These are phyloP conservation scores for Erysimum cheiri DNA, from an alignment of 441 rosid species.

Conservation along the genomic window DNA sequence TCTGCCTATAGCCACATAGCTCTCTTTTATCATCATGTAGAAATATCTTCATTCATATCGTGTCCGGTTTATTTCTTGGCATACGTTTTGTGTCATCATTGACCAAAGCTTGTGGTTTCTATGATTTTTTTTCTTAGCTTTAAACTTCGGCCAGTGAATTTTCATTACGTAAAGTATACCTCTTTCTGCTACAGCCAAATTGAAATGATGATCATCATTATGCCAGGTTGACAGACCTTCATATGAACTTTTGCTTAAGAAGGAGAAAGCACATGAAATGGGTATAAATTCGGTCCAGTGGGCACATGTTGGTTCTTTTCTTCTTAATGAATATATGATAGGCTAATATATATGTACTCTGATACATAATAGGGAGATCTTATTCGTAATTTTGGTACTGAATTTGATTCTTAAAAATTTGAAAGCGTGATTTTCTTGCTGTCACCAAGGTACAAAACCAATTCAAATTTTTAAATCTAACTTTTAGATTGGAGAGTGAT, in stretches of 20 bases:
- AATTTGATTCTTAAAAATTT: neutral
- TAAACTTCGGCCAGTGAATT: neutral
- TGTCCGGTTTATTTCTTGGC: neutral
- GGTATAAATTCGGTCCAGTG: constrained; percentile 69
- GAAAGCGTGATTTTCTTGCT: neutral
- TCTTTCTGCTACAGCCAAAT: neutral
- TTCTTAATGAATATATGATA: no score
- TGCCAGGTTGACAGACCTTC: constrained; percentile 72
- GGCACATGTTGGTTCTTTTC: no score
- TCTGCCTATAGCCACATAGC: neutral
- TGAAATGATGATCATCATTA: neutral
- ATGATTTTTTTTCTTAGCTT: neutral
- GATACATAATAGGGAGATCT: neutral
- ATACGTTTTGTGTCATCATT: neutral
- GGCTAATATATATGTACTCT: no score
- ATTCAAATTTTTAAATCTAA: no score
- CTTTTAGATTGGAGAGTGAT: no score
- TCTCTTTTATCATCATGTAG: neutral
- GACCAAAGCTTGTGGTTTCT: neutral
- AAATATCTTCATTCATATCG: neutral
- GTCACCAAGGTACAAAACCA: no score
- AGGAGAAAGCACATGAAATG: constrained; percentile 89
- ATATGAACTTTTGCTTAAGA: constrained; percentile 62
- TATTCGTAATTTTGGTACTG: neutral
- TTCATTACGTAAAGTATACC: neutral